Base-by-base conservation (phyloP, 306 rosid species). In the Vigna mungo region DNA sequence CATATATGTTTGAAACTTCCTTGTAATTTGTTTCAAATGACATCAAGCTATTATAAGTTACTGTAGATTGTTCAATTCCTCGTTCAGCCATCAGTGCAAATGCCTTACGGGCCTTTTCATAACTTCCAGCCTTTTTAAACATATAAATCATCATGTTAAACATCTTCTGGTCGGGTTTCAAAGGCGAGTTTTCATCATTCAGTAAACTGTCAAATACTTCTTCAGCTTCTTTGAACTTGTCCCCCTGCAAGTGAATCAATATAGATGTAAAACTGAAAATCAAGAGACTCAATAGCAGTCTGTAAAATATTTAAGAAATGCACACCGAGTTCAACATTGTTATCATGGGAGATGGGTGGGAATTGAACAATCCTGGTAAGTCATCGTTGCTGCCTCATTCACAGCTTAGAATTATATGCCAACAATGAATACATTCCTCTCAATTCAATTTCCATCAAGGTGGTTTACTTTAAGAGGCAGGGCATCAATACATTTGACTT, bases 101-200 rank as follows among this genome's bases (percentile, higher is more conserved):
- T 78, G 90, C 27, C 83, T 80, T 89, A 16, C 99, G 91, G 83
- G 99, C 97, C 76, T 92, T 89, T 53, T 89, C 96, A 84, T 92
- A 88, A 86, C 82, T 89, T 74, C 97, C 96, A 46, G 89, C 94
- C 91, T 90, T 95, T 89, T 87, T 92, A 69, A 83, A 78, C 99
- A 88, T 92, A 81, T 90, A 95, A 85, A 95, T 92, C 94, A 95
- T 92, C 96, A 95, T 88, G 80, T 92, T 94, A 86, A 90, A 91
- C 96, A 91, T 90, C 88, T 89, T 88, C 79, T 95, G 97, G 79
- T 92, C 99, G 15, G 97, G 97, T 79, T 88, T 95, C 82, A 91
- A 72, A 77, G 90, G 87, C 20, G 94, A 68, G 1, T 81, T 92
- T 78, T 85, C 93, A 68, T 87, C 86, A 76, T 88, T 76, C 77